Evolutionary conservation across 768 basidiomycete genomes (phyloP).

Genomic region (Rhodosporidiobolus odoratus): DNA sequence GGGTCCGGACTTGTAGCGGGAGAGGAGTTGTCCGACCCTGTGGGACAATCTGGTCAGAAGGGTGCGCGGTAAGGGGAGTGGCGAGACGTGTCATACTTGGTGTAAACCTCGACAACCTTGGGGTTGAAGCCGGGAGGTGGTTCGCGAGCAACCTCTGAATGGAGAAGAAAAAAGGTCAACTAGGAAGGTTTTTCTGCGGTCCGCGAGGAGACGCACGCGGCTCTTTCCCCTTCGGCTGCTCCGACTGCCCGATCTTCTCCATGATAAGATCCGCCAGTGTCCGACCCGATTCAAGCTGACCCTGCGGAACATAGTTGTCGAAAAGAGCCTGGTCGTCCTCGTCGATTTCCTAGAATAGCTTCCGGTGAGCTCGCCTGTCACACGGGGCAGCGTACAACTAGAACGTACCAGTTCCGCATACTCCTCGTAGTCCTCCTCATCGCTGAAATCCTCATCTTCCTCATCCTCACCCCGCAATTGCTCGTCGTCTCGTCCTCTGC

Average conservation of each 20-base stretch:
- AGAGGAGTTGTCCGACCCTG: conserved; percentile 79
- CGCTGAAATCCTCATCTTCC: conserved; percentile 51
- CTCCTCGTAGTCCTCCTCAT: conserved; percentile 52
- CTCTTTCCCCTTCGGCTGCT: conserved; percentile 49
- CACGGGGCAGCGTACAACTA: too few relatives aligned
- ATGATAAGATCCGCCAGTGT: conserved; percentile 97
- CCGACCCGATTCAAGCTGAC: conserved; percentile 45
- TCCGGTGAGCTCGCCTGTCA: too few relatives aligned
- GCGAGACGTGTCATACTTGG: conserved; percentile 63
- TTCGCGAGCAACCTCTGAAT: background rate
- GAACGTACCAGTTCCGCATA: conserved; percentile 51
- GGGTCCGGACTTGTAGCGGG: conserved; percentile 84
- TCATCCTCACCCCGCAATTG: conserved; percentile 52
- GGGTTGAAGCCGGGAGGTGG: conserved; percentile 68
- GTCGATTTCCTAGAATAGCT: conserved; percentile 67
- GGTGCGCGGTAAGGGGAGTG: background rate
- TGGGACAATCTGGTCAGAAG: background rate
- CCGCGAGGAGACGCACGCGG: conserved; percentile 50
- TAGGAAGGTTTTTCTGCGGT: background rate
- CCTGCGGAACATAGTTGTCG: conserved; percentile 71
- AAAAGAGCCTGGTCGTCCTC: conserved; percentile 78
- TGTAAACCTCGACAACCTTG: conserved; percentile 84
- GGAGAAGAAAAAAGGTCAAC: background rate
- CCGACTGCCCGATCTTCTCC: conserved; percentile 72
- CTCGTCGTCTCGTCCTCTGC: conserved; percentile 28